Evolutionary conservation across 805 yeast species (phyloP).

Genomic region (Hanseniaspora meyeri): DNA sequence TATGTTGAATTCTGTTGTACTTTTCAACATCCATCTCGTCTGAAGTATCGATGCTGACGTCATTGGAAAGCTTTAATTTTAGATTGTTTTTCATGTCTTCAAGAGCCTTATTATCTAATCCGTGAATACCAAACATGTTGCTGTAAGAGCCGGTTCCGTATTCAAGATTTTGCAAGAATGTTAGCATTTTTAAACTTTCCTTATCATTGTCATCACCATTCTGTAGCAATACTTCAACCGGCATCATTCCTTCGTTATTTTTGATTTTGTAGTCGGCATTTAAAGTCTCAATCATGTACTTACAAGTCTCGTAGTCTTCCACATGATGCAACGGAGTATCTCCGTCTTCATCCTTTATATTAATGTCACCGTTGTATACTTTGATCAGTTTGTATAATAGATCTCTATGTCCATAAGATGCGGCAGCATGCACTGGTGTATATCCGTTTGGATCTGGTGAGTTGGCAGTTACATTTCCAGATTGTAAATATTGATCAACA

Average conservation of each 20-base stretch:
- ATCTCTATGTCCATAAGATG: constrained; percentile 74
- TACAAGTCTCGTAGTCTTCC: constrained; percentile 59
- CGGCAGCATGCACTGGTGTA: constrained; percentile 96
- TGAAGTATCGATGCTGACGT: constrained; percentile 21
- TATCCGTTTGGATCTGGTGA: constrained; percentile 86
- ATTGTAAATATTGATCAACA: constrained; percentile 45
- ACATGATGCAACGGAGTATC: constrained; percentile 91
- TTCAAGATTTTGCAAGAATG: constrained; percentile 38
- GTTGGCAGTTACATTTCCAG: constrained; percentile 49
- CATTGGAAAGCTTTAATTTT: constrained; percentile 45
- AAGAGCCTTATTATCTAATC: constrained; percentile 23
- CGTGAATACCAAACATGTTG: constrained; percentile 9
- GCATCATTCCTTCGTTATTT: constrained; percentile 65
- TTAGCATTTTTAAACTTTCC: constrained; percentile 45
- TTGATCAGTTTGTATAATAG: constrained; percentile 33
- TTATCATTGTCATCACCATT: constrained; percentile 51
- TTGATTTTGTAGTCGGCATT: constrained; percentile 52
- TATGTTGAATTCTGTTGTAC: constrained; percentile 52
- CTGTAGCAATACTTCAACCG: constrained; percentile 63
- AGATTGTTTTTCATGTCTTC: constrained; percentile 34
- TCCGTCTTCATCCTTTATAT: constrained; percentile 76
- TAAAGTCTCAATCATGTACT: constrained; percentile 49
- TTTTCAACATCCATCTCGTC: constrained; percentile 42
- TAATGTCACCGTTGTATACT: constrained; percentile 62
- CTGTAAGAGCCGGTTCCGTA: constrained; percentile 15